These are phyloP conservation scores for Mycena galericulata DNA, from an alignment of 768 basidiomycete species.

Conservation along the genomic window DNA sequence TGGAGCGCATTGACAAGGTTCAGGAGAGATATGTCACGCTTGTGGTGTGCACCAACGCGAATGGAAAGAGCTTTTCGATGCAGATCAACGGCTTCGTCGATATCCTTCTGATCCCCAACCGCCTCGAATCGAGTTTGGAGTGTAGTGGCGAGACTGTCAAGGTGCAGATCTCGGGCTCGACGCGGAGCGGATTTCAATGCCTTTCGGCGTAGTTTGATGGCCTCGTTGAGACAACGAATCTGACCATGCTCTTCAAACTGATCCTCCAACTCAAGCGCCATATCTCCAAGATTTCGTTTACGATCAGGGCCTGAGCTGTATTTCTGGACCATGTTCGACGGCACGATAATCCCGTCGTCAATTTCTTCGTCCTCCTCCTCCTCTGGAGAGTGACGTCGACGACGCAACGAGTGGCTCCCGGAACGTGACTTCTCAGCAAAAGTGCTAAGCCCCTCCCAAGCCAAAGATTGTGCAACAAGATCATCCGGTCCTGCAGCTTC, in stretches of 20 bases:
- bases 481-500: slow-evolving; percentile 11
- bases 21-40: not conserved
- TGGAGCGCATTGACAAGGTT: not conserved
- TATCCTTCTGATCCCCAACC: not conserved
- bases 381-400: not conserved
- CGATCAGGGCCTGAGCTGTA: not conserved
- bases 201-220: slow-evolving; percentile 13
- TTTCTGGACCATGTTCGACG: slow-evolving; percentile 4
- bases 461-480: slow-evolving; percentile 7
- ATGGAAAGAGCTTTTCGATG: slow-evolving; percentile 1
- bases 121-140: slow-evolving; percentile 6
- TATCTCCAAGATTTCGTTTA: slow-evolving; percentile 7
- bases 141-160: slow-evolving; percentile 11
- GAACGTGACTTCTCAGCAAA: not conserved
- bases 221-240: slow-evolving; percentile 2
- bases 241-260: slow-evolving; percentile 13
- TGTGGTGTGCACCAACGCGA: not conserved
- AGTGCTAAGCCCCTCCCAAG: slow-evolving; percentile 9
- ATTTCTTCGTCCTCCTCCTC: slow-evolving; percentile 10
- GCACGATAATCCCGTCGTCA: not conserved
- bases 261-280: slow-evolving; percentile 10
- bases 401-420: not conserved
- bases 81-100: slow-evolving; percentile 5
- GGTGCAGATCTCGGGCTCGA: slow-evolving; percentile 8
- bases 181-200: slow-evolving; percentile 12